Conservation (phyloP, 768 basidiomycete species). For the Boletus rex-veris region DNA sequence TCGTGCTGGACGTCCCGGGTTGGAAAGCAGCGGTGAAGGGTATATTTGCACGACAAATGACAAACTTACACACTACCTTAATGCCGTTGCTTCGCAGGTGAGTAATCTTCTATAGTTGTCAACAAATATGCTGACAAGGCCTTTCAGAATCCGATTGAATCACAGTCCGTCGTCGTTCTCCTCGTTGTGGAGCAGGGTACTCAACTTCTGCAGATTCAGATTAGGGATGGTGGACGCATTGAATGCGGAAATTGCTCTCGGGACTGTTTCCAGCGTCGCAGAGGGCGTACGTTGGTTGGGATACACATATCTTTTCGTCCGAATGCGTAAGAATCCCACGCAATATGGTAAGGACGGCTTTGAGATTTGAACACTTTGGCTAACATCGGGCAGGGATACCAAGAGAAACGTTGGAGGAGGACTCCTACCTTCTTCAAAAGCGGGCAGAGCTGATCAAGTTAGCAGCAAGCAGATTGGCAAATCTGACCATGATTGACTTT, state of each 20-base stretch:
- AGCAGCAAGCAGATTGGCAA: conserved; percentile 65
- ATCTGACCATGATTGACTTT: conserved; percentile 79
- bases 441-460: conserved; percentile 62
- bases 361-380: background rate
- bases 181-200: background rate
- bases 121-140: background rate
- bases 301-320: conserved; percentile 94
- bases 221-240: conserved; percentile 85
- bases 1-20: conserved; percentile 83
- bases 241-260: conserved; percentile 93
- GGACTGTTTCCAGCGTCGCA: conserved; percentile 81
- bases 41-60: conserved; percentile 96
- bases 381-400: conserved; percentile 56
- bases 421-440: conserved; percentile 69
- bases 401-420: conserved; percentile 62
- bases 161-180: conserved; percentile 55
- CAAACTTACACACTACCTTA: conserved; percentile 86
- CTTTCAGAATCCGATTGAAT: conserved; percentile 87
- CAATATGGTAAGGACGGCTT: conserved; percentile 58
- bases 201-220: conserved; percentile 52
- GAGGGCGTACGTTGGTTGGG: conserved; percentile 95
- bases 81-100: conserved; percentile 85
- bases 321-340: conserved; percentile 90
- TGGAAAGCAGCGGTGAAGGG: conserved; percentile 92
- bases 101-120: conserved; percentile 11